phyloP scores from a whole-genome alignment of 2,329 filamentous ascomycete genomes.

The Albifimbria verrucaria region DNA sequence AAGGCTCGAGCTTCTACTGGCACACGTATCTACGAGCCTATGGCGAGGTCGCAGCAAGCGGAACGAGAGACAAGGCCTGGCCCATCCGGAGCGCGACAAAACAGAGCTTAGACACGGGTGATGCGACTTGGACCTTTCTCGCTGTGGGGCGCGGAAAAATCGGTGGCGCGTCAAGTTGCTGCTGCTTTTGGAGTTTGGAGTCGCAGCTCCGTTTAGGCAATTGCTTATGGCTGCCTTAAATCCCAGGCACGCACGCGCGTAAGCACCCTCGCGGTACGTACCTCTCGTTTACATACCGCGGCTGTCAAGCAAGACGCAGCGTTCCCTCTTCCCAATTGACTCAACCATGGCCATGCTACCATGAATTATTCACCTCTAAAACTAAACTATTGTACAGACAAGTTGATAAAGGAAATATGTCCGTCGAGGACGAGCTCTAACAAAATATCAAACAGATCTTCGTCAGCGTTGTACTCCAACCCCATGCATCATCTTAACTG shows the following conservation, averaged over 20 bases:
- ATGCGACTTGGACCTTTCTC: not conserved
- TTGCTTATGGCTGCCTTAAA: not conserved
- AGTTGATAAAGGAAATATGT: not conserved
- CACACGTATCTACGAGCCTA: not conserved
- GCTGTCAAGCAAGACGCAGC: too few relatives aligned
- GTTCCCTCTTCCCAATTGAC: too few relatives aligned
- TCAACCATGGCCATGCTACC: too few relatives aligned
- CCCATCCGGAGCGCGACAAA: conserved; percentile 1
- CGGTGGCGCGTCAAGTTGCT: conserved; percentile 6
- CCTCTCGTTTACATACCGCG: too few relatives aligned
- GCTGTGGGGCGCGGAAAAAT: conserved; percentile 7
- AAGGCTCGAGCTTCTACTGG: too few relatives aligned
- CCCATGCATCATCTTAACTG: too few relatives aligned
- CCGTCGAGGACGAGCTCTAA: not conserved
- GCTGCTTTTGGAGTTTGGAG: conserved; percentile 13
- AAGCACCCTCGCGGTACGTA: too few relatives aligned
- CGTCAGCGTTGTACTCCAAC: not conserved
- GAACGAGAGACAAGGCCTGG: conserved; percentile 16
- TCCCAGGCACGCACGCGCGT: too few relatives aligned
- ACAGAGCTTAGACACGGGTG: not conserved
- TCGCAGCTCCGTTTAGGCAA: not conserved
- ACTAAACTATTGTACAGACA: not conserved
- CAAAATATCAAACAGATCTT: not conserved
- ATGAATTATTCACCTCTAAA: too few relatives aligned
- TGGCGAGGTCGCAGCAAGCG: not conserved